Conservation (phyloP, 179 eudicot species). For the Beta corolliflora region DNA sequence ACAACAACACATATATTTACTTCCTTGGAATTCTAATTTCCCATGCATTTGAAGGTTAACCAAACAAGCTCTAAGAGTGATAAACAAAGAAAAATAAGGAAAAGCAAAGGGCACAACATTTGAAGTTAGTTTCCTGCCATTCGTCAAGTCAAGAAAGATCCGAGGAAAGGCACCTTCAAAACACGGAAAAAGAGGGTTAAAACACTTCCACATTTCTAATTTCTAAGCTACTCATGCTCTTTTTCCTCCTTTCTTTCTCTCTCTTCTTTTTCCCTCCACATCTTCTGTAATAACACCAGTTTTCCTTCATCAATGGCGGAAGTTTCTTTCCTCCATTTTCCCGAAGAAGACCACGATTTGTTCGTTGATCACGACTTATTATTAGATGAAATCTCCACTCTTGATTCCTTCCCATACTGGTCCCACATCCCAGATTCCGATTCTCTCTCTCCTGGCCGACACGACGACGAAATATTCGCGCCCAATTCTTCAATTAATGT, state of each 20-base stretch:
- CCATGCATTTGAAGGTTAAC: too few relatives aligned
- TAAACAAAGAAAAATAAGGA: not conserved
- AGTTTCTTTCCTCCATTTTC: conserved; percentile 37
- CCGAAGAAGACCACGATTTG: conserved; percentile 36
- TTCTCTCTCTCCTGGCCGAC: conserved; percentile 22
- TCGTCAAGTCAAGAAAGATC: conserved; percentile 1
- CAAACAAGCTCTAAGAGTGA: too few relatives aligned
- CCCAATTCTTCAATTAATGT: not conserved
- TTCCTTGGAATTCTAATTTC: too few relatives aligned
- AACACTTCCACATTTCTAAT: too few relatives aligned
- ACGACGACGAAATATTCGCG: not conserved
- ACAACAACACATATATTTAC: too few relatives aligned
- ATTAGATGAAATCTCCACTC: conserved; percentile 30
- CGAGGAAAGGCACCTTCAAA: conserved; percentile 1
- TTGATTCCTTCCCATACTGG: conserved; percentile 40
- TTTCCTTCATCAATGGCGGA: conserved; percentile 53
- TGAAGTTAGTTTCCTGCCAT: not conserved
- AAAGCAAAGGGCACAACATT: not conserved
- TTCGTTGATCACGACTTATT: conserved; percentile 7
- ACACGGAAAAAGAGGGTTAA: not conserved
- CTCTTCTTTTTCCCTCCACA: not conserved
- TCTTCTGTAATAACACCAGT: not conserved
- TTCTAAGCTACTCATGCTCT: not conserved
- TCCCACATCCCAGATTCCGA: conserved; percentile 29
- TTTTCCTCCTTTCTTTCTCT: not conserved